A percentile compares a stretch with the other conserved stretches of the same genome.
Conservation (phyloP, 768 basidiomycete species). For the Hebeloma cylindrosporum region DNA sequence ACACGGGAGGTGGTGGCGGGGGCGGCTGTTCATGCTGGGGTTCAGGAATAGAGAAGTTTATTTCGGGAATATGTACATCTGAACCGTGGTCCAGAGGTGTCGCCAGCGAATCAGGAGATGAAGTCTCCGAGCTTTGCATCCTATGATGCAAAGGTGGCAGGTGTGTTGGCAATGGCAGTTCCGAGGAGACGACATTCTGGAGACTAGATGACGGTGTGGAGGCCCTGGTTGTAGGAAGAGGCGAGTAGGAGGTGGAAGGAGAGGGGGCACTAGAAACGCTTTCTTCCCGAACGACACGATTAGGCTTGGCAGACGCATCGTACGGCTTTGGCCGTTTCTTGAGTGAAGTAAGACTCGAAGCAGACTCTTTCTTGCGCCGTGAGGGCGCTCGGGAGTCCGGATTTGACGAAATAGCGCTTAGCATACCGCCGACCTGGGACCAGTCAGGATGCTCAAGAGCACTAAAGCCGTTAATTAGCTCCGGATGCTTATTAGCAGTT, state of each 20-base stretch:
- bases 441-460: constrained; percentile 48
- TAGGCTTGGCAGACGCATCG: constrained; percentile 50
- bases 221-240: constrained; percentile 44
- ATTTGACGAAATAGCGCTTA: constrained; percentile 27
- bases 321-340: constrained; percentile 75
- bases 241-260: constrained; percentile 44
- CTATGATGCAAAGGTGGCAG: constrained; percentile 38
- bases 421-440: constrained; percentile 37
- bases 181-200: constrained; percentile 32
- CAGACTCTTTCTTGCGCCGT: constrained; percentile 49
- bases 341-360: constrained; percentile 23
- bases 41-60: constrained; percentile 20
- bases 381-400: constrained; percentile 40
- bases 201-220: constrained; percentile 42
- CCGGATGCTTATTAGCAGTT: constrained; percentile 32
- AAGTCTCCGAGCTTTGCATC: constrained; percentile 44
- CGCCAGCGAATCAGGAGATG: constrained; percentile 45
- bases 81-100: constrained; percentile 43
- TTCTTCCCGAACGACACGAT: constrained; percentile 48
- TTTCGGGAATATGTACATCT: constrained; percentile 40
- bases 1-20: constrained; percentile 13
- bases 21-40: constrained; percentile 9
- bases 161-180: constrained; percentile 24
- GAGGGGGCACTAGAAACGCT: constrained; percentile 54
- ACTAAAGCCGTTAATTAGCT: constrained; percentile 32